Conservation (phyloP, 441 rosid species). For the Erysimum pusillum region DNA sequence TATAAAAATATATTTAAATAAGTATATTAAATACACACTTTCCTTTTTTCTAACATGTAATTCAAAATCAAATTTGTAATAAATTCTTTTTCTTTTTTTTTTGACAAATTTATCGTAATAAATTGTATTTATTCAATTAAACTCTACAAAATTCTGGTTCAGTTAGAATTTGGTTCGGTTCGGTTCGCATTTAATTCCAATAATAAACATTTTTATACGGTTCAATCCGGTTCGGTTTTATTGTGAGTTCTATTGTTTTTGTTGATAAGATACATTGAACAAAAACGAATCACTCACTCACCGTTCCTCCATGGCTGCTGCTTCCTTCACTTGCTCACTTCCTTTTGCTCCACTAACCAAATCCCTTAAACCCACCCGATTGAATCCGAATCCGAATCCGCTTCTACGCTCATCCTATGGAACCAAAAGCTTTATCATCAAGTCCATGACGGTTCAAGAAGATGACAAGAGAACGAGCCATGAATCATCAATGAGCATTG, state of each 20-base stretch:
- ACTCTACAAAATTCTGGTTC: neutral
- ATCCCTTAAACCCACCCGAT: neutral
- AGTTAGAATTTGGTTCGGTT: neutral
- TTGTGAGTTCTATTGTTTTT: neutral
- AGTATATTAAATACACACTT: too few species aligned
- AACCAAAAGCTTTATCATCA: conserved; percentile 40
- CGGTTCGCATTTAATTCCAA: neutral
- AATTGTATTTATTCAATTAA: neutral
- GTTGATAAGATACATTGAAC: conserved; percentile 32
- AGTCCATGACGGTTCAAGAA: conserved; percentile 48
- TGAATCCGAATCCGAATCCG: neutral
- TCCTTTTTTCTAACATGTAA: too few species aligned
- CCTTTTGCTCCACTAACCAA: conserved; percentile 34
- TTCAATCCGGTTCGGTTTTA: neutral
- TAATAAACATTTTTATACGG: too few species aligned
- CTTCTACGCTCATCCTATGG: neutral
- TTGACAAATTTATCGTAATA: too few species aligned
- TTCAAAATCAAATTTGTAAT: too few species aligned
- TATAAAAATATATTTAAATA: too few species aligned
- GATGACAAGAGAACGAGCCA: conserved; percentile 49
- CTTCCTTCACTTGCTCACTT: conserved; percentile 43
- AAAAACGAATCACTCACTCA: conserved; percentile 16
- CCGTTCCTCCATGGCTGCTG: conserved; percentile 39
- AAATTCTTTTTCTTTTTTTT: too few species aligned
- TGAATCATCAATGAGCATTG: conserved; percentile 65